These are phyloP conservation scores for Trametes coccinea DNA, from an alignment of 768 basidiomycete species.

Conservation along the genomic window DNA sequence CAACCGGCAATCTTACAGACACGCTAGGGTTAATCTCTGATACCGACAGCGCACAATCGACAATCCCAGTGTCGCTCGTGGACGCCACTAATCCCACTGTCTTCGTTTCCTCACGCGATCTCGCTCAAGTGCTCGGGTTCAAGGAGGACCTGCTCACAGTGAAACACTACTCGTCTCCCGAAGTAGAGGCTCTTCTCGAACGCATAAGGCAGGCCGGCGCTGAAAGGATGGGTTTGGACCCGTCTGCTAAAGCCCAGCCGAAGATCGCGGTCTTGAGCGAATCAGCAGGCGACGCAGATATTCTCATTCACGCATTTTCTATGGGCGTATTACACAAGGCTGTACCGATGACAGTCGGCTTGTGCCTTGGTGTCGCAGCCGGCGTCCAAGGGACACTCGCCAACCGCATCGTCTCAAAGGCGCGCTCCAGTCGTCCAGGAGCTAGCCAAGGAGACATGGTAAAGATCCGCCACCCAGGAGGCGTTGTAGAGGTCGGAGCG, in stretches of 20 bases:
- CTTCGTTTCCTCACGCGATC: conserved; percentile 50
- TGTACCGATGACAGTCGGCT: conserved; percentile 70
- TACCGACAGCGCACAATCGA: neutral
- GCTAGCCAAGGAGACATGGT: conserved; percentile 32
- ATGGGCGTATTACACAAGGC: conserved; percentile 75
- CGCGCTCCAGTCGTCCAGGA: conserved; percentile 9
- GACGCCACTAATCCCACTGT: conserved; percentile 79
- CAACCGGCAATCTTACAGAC: conserved; percentile 54
- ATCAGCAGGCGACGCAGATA: conserved; percentile 41
- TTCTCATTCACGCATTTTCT: conserved; percentile 60
- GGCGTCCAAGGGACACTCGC: conserved; percentile 54
- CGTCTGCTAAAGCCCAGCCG: conserved; percentile 63
- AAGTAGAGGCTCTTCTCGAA: conserved; percentile 44
- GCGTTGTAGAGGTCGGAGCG: conserved; percentile 67
- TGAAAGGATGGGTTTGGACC: conserved; percentile 62
- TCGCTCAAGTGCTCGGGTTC: conserved; percentile 42
- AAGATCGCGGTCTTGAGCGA: conserved; percentile 62
- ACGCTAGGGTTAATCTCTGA: conserved; percentile 35
- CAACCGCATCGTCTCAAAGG: conserved; percentile 44
- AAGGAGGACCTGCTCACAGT: neutral
- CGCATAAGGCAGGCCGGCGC: conserved; percentile 57
- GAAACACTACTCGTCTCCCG: conserved; percentile 15
- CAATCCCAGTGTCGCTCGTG: conserved; percentile 48
- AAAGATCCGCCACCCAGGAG: conserved; percentile 64
- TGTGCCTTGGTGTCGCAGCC: conserved; percentile 67